Evolutionary conservation across 768 basidiomycete genomes (phyloP), one percentile per base, ranked within the genome.

Genomic region (Rickenella mellea): DNA sequence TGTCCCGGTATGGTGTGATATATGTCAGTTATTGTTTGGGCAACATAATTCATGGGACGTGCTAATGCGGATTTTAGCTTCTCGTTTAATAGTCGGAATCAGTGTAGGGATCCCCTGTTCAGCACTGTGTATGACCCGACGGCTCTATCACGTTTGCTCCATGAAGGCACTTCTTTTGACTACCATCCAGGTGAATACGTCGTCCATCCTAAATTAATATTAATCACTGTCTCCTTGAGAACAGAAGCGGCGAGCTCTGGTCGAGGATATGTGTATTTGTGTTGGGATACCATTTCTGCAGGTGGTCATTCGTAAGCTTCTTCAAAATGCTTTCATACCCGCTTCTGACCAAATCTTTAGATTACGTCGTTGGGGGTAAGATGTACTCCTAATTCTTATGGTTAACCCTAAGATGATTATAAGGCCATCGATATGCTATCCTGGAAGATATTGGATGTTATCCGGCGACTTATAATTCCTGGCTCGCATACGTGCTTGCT

Each of bases 1-100:
- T 51, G 70, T 74, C 6, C 76, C 76, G 5, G 62, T 74, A 5
- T 83, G 78, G 78, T 83, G 80, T 51, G 80, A 83, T 40, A 69
- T 71, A 20, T 61, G 69, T 70, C 43, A 14, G 64, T 49, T 6
- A 5, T 6, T n/a, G n/a, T n/a, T n/a, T n/a, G n/a, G n/a, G n/a
- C n/a, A n/a, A n/a, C n/a, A n/a, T n/a, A n/a, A 10, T 38, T 46
- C 27, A 20, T 17, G 19, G 10, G 11, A 21, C n/a, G 26, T 9
- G 8, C 17, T 36, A n/a, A 2, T 20, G 8, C 3, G 8, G 14
- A 15, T 21, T 29, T 36, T 11, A 77, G 78, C 70, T n/a, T 64
- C 66, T 1, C 70, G 69, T 36, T 49, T 79, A 12, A 59, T 62
- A 15, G 48, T 78, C 17, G 76, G 65, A 4, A 56, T 62, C 0